Conservation (phyloP, 1,284 basidiomycete species). For the Ganoderma leucocontextum region DNA sequence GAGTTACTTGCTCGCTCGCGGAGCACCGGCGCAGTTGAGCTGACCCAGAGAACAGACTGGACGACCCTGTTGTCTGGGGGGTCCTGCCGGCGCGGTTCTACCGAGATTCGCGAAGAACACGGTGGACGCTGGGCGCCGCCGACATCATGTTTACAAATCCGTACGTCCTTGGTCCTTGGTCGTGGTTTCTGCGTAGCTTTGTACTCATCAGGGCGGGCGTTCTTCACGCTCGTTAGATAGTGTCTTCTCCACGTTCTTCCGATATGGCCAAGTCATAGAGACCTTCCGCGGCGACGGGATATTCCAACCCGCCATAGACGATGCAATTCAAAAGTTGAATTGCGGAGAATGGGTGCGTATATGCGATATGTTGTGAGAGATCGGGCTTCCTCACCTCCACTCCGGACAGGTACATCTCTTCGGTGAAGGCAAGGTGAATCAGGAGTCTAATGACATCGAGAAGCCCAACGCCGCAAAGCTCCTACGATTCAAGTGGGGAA, state of each 20-base stretch:
- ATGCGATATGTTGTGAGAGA: background rate
- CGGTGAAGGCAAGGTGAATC: constrained; percentile 93
- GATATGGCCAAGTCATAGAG: constrained; percentile 91
- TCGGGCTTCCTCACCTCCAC: background rate
- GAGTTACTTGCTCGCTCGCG: constrained; percentile 36
- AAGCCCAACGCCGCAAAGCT: constrained; percentile 55
- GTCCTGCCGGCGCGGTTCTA: constrained; percentile 74
- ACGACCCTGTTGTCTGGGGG: constrained; percentile 87
- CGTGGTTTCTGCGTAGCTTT: background rate
- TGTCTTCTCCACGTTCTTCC: constrained; percentile 85
- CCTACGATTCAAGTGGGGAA: constrained; percentile 95
- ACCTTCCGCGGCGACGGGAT: constrained; percentile 92
- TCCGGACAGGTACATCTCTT: constrained; percentile 85
- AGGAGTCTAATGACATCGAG: constrained; percentile 55
- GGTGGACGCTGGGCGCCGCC: constrained; percentile 91
- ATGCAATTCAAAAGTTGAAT: constrained; percentile 82
- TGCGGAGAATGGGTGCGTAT: constrained; percentile 85
- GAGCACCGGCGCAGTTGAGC: background rate
- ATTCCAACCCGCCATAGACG: constrained; percentile 88
- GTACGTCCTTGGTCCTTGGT: constrained; percentile 44
- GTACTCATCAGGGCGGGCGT: constrained; percentile 2
- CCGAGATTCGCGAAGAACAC: constrained; percentile 64
- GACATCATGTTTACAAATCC: constrained; percentile 98
- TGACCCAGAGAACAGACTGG: constrained; percentile 55
- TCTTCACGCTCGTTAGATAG: constrained; percentile 52